Evolutionary conservation across 2,329 filamentous ascomycete species (phyloP).

Genomic region (Colletotrichum trifolii): DNA sequence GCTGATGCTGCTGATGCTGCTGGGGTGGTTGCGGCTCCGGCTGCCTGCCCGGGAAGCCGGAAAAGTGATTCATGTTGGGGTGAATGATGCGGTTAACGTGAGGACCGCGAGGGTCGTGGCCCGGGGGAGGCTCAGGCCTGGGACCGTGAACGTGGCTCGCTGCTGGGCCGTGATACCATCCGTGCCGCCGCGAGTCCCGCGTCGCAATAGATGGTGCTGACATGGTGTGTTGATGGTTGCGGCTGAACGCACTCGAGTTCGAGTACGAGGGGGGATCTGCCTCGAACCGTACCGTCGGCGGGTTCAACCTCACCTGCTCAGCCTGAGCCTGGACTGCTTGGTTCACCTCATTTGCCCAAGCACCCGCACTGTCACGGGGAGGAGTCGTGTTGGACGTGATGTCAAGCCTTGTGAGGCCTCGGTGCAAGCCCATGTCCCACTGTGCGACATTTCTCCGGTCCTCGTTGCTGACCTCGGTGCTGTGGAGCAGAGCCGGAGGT

Average conservation of each 20-base stretch:
- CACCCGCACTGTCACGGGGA: constrained; percentile 62
- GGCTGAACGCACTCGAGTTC: constrained; percentile 27
- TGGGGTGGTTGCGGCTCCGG: constrained; percentile 38
- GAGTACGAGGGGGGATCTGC: constrained; percentile 51
- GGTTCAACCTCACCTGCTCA: constrained; percentile 59
- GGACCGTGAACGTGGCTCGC: constrained; percentile 43
- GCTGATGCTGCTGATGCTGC: constrained; percentile 36
- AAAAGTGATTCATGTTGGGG: constrained; percentile 64
- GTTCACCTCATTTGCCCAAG: constrained; percentile 68
- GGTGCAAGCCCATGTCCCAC: constrained; percentile 75
- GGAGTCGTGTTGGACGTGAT: constrained; percentile 64
- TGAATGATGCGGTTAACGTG: constrained; percentile 68
- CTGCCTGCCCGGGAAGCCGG: constrained; percentile 59
- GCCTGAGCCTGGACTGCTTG: constrained; percentile 66
- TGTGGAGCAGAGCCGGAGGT: constrained; percentile 48
- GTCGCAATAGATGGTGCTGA: constrained; percentile 68
- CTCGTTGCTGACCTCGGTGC: constrained; percentile 49
- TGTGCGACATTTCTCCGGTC: constrained; percentile 64
- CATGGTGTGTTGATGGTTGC: constrained; percentile 66
- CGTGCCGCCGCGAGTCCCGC: constrained; percentile 73
- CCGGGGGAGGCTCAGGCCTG: constrained; percentile 38
- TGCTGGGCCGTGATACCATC: constrained; percentile 74
- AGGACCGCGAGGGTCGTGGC: constrained; percentile 49
- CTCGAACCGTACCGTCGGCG: constrained; percentile 66
- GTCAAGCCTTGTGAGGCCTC: constrained; percentile 74